Evolutionary conservation across 371 early-diverging fungal species (phyloP).

Genomic region (Mucor lusitanicus): DNA sequence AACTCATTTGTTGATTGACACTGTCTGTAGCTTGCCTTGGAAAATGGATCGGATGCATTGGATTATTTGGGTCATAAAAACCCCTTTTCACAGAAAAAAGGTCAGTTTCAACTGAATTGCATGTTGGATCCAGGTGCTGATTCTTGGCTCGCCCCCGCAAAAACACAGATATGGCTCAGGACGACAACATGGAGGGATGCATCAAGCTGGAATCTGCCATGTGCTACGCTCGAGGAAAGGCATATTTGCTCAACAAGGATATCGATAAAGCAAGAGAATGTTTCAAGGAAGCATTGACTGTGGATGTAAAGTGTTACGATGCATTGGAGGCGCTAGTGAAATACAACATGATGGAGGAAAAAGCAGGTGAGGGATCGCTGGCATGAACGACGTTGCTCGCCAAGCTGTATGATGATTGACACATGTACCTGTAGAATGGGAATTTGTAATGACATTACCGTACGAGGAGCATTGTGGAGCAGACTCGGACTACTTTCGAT

Average conservation of each 20-base stretch:
- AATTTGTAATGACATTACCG: conserved; percentile 55
- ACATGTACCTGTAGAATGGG: conserved; percentile 45
- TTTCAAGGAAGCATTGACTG: conserved; percentile 63
- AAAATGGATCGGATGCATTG: conserved; percentile 60
- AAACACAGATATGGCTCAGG: not conserved
- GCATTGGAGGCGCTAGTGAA: conserved; percentile 62
- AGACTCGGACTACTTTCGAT: conserved; percentile 61
- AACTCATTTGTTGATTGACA: not conserved
- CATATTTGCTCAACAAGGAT: conserved; percentile 56
- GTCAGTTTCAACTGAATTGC: not conserved
- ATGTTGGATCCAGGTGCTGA: not conserved
- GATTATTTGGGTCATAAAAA: conserved; percentile 62
- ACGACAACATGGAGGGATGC: conserved; percentile 5
- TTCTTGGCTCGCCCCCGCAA: no score
- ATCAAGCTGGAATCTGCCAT: conserved; percentile 64
- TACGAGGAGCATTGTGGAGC: conserved; percentile 58
- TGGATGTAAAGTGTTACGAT: conserved; percentile 75
- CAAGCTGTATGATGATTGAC: not conserved
- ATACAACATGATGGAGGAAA: conserved; percentile 62
- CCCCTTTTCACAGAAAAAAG: conserved; percentile 42
- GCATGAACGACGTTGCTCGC: not conserved
- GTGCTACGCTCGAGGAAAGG: conserved; percentile 66
- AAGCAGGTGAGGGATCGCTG: conserved; percentile 65
- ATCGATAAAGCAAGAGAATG: conserved; percentile 57
- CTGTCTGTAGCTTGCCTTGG: conserved; percentile 49